These are phyloP conservation scores for Dioszegia crocea DNA, from an alignment of 768 basidiomycete genomes.

Conservation along the genomic window DNA sequence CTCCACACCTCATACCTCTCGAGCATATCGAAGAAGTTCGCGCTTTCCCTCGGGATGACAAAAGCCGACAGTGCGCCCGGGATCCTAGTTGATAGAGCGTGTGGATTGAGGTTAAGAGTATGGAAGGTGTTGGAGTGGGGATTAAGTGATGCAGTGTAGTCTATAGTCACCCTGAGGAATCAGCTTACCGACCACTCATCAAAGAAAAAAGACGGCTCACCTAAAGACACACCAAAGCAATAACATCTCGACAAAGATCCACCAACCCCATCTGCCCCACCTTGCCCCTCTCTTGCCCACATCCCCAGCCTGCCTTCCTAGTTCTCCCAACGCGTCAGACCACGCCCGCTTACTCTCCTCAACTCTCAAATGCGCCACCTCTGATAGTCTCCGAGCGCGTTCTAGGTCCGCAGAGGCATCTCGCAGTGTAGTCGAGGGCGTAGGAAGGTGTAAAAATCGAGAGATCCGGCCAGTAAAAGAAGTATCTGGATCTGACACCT, in stretches of 20 bases:
- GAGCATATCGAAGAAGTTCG: constrained; percentile 39
- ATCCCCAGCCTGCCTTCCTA: background rate
- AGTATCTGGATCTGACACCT: constrained; percentile 2
- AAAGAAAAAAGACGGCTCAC: constrained; percentile 13
- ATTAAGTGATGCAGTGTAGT: constrained; percentile 30
- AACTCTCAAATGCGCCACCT: constrained; percentile 6
- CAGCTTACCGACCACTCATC: background rate
- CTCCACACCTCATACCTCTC: constrained; percentile 27
- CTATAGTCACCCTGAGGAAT: constrained; percentile 29
- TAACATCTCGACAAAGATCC: constrained; percentile 30
- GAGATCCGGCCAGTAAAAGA: constrained; percentile 13
- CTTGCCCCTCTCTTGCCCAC: constrained; percentile 16
- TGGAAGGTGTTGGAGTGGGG: constrained; percentile 23
- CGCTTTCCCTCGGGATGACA: constrained; percentile 20
- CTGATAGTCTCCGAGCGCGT: constrained; percentile 11
- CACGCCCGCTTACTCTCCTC: constrained; percentile 27
- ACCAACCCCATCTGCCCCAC: constrained; percentile 39
- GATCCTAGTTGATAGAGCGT: constrained; percentile 15
- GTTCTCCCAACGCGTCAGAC: constrained; percentile 21
- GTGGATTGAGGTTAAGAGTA: constrained; percentile 8
- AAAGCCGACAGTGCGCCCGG: constrained; percentile 21
- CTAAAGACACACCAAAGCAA: constrained; percentile 41
- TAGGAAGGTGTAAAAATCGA: background rate
- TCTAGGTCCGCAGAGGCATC: constrained; percentile 14
- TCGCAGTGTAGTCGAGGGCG: constrained; percentile 7